A percentile compares a stretch with the other conserved stretches of the same genome.
Conservation (phyloP, 2,329 filamentous ascomycete genomes). For the Ilyonectria sp. region DNA sequence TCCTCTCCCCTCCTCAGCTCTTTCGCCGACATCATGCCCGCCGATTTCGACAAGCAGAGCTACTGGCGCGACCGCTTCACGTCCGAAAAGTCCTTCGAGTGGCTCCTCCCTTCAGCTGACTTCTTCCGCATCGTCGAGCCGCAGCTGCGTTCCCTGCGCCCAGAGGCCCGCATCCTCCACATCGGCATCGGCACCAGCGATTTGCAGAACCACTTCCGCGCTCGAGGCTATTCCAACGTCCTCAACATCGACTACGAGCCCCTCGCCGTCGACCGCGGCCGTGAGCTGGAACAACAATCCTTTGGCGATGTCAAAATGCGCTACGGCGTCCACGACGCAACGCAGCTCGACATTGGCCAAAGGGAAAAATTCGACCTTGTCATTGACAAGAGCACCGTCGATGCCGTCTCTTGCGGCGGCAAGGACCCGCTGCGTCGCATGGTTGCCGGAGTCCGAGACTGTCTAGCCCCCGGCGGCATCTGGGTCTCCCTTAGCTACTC, state of each 20-base stretch:
- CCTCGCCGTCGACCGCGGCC: conserved; percentile 61
- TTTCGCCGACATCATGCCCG: conserved; percentile 42
- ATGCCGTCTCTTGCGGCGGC: conserved; percentile 64
- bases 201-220: conserved; percentile 63
- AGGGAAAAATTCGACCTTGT: conserved; percentile 57
- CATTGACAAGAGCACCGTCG: conserved; percentile 66
- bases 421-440: conserved; percentile 56
- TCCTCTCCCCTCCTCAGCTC: conserved; percentile 34
- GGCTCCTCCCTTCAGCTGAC: conserved; percentile 59
- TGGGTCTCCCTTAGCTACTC: conserved; percentile 68
- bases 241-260: conserved; percentile 68
- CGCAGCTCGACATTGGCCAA: conserved; percentile 49
- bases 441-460: conserved; percentile 54
- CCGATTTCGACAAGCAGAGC: conserved; percentile 64
- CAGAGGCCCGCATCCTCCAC: conserved; percentile 58
- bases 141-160: conserved; percentile 50
- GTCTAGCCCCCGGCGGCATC: conserved; percentile 54
- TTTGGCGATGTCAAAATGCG: conserved; percentile 62
- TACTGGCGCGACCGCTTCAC: conserved; percentile 66
- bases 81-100: conserved; percentile 63
- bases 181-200: conserved; percentile 67
- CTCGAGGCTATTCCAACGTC: conserved; percentile 58
- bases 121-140: conserved; percentile 60
- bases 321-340: conserved; percentile 64
- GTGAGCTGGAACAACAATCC: conserved; percentile 54